phyloP scores from a whole-genome alignment of 2,329 filamentous ascomycete genomes.

The Fusarium burgessii region DNA sequence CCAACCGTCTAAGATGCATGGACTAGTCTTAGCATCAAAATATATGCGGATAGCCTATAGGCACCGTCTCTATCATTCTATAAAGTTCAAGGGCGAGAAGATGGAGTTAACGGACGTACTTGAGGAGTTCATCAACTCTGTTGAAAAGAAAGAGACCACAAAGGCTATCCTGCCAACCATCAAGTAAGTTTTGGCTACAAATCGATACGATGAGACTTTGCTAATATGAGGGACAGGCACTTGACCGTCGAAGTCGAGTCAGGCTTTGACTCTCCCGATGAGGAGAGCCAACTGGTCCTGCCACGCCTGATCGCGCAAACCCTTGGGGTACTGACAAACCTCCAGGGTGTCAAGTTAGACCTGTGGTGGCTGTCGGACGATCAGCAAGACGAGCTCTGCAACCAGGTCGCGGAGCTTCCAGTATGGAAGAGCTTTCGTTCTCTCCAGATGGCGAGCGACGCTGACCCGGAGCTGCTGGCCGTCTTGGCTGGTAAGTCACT shows the following conservation, averaged over 20 bases:
- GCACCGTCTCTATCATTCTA: rapidly evolving
- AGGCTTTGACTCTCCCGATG: rapidly evolving
- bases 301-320: neutral
- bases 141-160: neutral
- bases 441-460: neutral
- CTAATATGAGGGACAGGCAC: neutral
- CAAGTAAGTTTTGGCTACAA: neutral
- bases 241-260: neutral
- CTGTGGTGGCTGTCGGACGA: neutral
- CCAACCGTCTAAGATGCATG: neutral
- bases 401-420: neutral
- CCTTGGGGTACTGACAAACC: neutral
- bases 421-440: neutral
- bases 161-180: neutral
- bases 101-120: neutral
- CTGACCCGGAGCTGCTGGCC: neutral
- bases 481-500: neutral
- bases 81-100: neutral
- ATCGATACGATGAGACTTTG: too few species aligned
- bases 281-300: neutral
- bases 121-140: too few species aligned
- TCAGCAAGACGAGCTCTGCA: neutral
- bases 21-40: rapidly evolving
- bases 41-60: rapidly evolving
- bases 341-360: neutral